phyloP scores from a whole-genome alignment of 768 basidiomycete genomes.

The Termitomyces sp. region DNA sequence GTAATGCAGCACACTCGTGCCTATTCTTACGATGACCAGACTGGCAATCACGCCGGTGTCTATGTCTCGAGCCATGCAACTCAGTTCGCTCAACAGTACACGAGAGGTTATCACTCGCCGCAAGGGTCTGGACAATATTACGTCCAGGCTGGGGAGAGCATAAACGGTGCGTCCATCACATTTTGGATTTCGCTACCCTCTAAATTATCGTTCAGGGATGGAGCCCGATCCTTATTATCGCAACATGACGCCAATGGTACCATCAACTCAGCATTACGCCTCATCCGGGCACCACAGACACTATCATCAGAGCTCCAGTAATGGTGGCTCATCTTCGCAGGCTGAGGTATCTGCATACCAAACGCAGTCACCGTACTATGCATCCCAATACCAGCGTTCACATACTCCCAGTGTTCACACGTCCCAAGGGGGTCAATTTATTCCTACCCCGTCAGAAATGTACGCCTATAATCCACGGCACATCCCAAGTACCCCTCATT shows the following conservation, averaged over 20 bases:
- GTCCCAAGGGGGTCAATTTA: conserved; percentile 28
- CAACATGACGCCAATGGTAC: conserved; percentile 31
- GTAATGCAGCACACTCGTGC: conserved; percentile 37
- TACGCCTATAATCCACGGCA: conserved; percentile 24
- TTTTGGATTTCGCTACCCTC: neutral
- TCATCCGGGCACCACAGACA: conserved; percentile 18
- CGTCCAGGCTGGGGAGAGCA: conserved; percentile 19
- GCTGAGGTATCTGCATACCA: conserved; percentile 12
- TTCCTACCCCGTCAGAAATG: conserved; percentile 45
- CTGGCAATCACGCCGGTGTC: conserved; percentile 23
- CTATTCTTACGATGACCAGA: conserved; percentile 37
- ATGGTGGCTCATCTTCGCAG: conserved; percentile 19
- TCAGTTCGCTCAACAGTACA: conserved; percentile 22
- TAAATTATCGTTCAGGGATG: neutral
- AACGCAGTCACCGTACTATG: conserved; percentile 17
- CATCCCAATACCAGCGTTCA: conserved; percentile 16
- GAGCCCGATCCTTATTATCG: conserved; percentile 27
- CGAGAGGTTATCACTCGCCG: conserved; percentile 26
- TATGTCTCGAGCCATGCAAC: conserved; percentile 20
- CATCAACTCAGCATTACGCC: conserved; percentile 25
- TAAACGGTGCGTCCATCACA: conserved; percentile 11
- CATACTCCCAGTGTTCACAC: conserved; percentile 16
- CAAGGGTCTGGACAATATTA: conserved; percentile 31
- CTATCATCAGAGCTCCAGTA: conserved; percentile 17
- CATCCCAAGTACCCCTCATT: conserved; percentile 16